Conservation (phyloP, 257 asterid genomes). For the Parsonsia alboflavescens region DNA sequence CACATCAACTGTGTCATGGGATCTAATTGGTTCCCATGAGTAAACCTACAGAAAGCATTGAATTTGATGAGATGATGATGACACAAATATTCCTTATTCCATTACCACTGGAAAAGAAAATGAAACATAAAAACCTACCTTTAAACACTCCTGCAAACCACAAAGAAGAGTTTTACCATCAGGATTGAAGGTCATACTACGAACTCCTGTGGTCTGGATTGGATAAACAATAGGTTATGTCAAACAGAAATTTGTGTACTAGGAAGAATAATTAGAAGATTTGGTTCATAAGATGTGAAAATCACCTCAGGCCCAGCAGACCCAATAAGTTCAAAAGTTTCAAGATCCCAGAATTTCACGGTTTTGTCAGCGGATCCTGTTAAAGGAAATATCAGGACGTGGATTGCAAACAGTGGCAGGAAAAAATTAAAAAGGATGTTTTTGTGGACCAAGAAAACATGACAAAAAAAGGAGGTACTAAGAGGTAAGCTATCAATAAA, state of each 20-base stretch:
- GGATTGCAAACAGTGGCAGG: background rate
- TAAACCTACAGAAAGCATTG: slow-evolving; percentile 46
- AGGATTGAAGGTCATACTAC: slow-evolving; percentile 92
- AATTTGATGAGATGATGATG: slow-evolving; percentile 3
- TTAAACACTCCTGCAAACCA: slow-evolving; percentile 94
- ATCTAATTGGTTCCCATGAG: slow-evolving; percentile 98
- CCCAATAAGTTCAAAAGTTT: slow-evolving; percentile 96
- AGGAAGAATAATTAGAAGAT: background rate
- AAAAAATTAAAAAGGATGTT: background rate
- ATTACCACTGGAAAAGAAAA: slow-evolving; percentile 14
- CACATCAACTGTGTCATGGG: slow-evolving; percentile 89
- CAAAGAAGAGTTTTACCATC: slow-evolving; percentile 97
- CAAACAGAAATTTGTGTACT: slow-evolving; percentile 24
- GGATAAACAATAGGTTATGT: slow-evolving; percentile 24
- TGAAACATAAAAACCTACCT: slow-evolving; percentile 43
- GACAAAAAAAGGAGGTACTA: too few species aligned
- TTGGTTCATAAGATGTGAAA: background rate
- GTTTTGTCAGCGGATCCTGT: slow-evolving; percentile 97
- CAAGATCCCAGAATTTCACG: slow-evolving; percentile 98
- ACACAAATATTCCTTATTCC: slow-evolving; percentile 7
- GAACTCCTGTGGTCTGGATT: slow-evolving; percentile 88
- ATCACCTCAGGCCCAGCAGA: slow-evolving; percentile 95
- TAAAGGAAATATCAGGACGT: slow-evolving; percentile 17
- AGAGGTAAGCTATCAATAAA: too few species aligned
- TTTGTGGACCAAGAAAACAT: background rate